A percentile compares a stretch with the other conserved stretches of the same genome.
These are phyloP conservation scores for Geotrichum phurueaensis DNA, from an alignment of 1,139 yeast species.

Conservation along the genomic window DNA sequence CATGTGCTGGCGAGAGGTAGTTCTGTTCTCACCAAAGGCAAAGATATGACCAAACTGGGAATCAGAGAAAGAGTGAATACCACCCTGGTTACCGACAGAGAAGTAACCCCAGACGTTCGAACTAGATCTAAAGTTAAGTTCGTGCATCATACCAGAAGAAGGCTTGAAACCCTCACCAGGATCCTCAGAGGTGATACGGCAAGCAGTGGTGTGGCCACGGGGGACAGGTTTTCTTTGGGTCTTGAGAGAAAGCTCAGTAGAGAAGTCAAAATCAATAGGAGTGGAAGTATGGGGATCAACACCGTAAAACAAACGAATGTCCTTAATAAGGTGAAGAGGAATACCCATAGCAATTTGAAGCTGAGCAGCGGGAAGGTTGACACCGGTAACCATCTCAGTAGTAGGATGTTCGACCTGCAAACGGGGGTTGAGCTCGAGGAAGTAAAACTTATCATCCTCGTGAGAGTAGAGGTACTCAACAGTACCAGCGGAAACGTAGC, in stretches of 20 bases:
- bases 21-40: conserved; percentile 98
- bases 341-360: conserved; percentile 98
- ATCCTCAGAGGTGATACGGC: conserved; percentile 97
- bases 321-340: conserved; percentile 90
- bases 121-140: conserved; percentile 90
- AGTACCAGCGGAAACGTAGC: conserved; percentile 98
- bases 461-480: conserved; percentile 94
- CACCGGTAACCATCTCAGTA: conserved; percentile 98
- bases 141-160: conserved; percentile 93
- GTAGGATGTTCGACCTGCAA: conserved; percentile 99
- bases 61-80: conserved; percentile 95
- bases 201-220: conserved; percentile 97
- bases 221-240: conserved; percentile 91
- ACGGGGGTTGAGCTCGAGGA: conserved; percentile 94
- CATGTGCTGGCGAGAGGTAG: conserved; percentile 97
- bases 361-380: conserved; percentile 95
- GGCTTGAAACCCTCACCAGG: conserved; percentile 99
- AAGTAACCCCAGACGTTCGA: conserved; percentile 99
- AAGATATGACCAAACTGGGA: conserved; percentile 98
- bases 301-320: conserved; percentile 87
- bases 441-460: conserved; percentile 89
- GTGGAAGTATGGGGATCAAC: conserved; percentile 92
- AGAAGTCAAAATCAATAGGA: conserved; percentile 85
- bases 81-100: conserved; percentile 93
- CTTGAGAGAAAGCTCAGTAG: conserved; percentile 59